A percentile compares a stretch with the other conserved stretches of the same genome.
Conservation (phyloP, 1,284 basidiomycete species). For the Pseudomicrostroma phylloplanum region DNA sequence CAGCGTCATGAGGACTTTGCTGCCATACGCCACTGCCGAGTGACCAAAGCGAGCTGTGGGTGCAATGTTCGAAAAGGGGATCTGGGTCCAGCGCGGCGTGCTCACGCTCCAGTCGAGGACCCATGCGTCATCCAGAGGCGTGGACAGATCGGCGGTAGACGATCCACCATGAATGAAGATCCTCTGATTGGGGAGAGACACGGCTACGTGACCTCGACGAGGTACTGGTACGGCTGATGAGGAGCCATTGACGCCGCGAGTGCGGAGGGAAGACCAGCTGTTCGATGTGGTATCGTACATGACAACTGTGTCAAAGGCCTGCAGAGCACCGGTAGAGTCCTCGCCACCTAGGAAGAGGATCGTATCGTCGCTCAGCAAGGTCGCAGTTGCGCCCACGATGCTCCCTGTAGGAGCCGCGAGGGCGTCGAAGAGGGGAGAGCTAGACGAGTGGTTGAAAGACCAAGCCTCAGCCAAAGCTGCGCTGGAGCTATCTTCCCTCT, state of each 20-base stretch:
- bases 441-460: conserved; percentile 14
- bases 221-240: conserved; percentile 20
- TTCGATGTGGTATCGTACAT: conserved; percentile 20
- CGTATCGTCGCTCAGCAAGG: conserved; percentile 38
- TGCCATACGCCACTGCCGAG: conserved; percentile 38
- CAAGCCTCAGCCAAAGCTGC: conserved; percentile 28
- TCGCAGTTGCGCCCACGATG: conserved; percentile 29
- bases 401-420: conserved; percentile 16
- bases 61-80: conserved; percentile 18
- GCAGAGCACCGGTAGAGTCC: conserved; percentile 23
- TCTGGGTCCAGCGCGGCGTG: conserved; percentile 31
- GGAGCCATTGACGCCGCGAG: conserved; percentile 7
- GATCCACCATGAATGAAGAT: conserved; percentile 43
- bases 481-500: conserved; percentile 37
- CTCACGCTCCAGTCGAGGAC: conserved; percentile 39
- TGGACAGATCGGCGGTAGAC: conserved; percentile 26
- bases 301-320: conserved; percentile 27
- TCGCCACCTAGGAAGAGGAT: conserved; percentile 36
- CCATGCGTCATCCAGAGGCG: conserved; percentile 39
- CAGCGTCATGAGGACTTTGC: conserved; percentile 28
- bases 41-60: conserved; percentile 38
- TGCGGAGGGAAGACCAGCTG: conserved; percentile 23
- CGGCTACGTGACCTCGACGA: conserved; percentile 38
- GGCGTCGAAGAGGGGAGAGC: conserved; percentile 18
- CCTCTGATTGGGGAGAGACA: conserved; percentile 31